phyloP scores from a whole-genome alignment of 2,329 filamentous ascomycete species.

The Microsporum canis region DNA sequence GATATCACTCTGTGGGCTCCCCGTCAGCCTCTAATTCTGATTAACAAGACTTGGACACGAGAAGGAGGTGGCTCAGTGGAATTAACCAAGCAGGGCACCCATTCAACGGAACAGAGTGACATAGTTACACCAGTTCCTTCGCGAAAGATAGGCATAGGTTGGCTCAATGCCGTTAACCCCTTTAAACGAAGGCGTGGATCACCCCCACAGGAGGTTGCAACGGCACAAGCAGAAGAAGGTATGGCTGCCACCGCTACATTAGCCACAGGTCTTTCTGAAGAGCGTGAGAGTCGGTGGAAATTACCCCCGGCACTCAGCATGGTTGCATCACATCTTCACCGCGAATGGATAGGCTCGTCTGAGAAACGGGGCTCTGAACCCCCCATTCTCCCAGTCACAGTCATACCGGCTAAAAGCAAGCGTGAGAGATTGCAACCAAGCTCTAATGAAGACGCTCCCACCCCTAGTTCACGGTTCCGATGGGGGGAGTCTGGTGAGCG shows the following conservation, averaged over 20 bases:
- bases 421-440: conserved; percentile 14
- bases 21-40: conserved; percentile 33
- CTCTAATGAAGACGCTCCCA: not conserved
- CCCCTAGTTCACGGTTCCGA: conserved; percentile 1
- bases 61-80: conserved; percentile 26
- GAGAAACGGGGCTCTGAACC: conserved; percentile 27
- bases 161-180: conserved; percentile 44
- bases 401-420: conserved; percentile 43
- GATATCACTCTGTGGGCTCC: conserved; percentile 46
- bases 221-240: conserved; percentile 38
- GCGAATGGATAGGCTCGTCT: conserved; percentile 31
- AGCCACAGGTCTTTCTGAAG: conserved; percentile 25
- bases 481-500: conserved; percentile 15
- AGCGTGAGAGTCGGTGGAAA: conserved; percentile 35
- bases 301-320: conserved; percentile 37
- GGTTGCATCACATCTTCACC: conserved; percentile 39
- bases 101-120: no score
- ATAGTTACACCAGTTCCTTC: conserved; percentile 17
- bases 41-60: not conserved
- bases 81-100: conserved; percentile 18
- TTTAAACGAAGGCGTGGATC: conserved; percentile 49
- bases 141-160: conserved; percentile 28
- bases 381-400: conserved; percentile 43
- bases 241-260: conserved; percentile 8
- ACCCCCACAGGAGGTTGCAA: conserved; percentile 49